Conservation (phyloP, 805 yeast genomes). For the Yamadazyma paraphyllophila region DNA sequence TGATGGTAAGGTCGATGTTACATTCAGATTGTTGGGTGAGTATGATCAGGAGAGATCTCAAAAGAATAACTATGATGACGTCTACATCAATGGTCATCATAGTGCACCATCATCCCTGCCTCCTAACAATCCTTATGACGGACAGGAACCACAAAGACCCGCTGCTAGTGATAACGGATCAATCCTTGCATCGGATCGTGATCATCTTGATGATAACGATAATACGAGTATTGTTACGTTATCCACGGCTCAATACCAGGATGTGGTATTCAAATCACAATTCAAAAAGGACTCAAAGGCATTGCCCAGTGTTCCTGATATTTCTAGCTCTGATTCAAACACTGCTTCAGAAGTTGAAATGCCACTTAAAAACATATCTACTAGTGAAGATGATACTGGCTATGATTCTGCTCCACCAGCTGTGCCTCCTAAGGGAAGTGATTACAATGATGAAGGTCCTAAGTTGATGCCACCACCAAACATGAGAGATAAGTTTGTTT, state of each 20-base stretch:
- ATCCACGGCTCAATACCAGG: constrained; percentile 39
- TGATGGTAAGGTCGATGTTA: constrained; percentile 74
- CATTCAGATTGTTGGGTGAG: constrained; percentile 63
- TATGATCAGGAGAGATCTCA: constrained; percentile 56
- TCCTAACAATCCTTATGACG: constrained; percentile 2
- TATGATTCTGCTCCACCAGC: constrained; percentile 4
- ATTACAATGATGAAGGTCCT: background rate
- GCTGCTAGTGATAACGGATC: background rate
- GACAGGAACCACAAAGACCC: constrained; percentile 1
- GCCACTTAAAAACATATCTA: background rate
- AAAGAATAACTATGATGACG: constrained; percentile 40
- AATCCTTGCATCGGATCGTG: background rate
- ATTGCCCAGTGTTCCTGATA: constrained; percentile 20
- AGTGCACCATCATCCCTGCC: constrained; percentile 7
- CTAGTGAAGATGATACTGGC: constrained; percentile 1
- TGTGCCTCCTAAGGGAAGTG: constrained; percentile 3
- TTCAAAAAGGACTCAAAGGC: constrained; percentile 25
- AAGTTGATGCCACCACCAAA: constrained; percentile 14
- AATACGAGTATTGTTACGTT: constrained; percentile 30
- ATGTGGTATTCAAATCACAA: constrained; percentile 36
- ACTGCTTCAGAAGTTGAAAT: background rate
- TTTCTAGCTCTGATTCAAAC: background rate
- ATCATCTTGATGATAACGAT: constrained; percentile 17
- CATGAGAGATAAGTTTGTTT: constrained; percentile 9
- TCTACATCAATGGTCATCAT: constrained; percentile 34